Evolutionary conservation across 352 stramenopile genomes (phyloP), one percentile per base, ranked within the genome.

Genomic region (Phytophthora citrophthora): DNA sequence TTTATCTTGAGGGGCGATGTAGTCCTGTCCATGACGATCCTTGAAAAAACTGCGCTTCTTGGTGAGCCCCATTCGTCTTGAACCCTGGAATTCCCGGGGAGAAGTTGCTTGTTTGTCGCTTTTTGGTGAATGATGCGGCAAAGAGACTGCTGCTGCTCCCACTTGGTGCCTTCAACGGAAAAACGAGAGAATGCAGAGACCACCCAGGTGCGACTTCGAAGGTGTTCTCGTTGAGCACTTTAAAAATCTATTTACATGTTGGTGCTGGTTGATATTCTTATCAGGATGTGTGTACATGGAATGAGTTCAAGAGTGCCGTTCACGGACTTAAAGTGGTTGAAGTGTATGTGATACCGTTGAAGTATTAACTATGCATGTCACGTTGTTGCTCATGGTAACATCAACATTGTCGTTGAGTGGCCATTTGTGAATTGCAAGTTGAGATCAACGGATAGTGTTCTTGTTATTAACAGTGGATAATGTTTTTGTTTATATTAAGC

Each of bases 1-100:
- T 38, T 48, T 57, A 36, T 6, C n/a, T 24, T 47, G 34, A 18
- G 50, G 4, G 2, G 50, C 36, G 34, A 0, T 4, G n/a, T 57
- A 47, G 15, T 47, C 50, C 1, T 24, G 50, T 8, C 34, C 50
- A 20, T n/a, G 50, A 39, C 36, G 50, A 29, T 57, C 50, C 24
- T 39, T 57, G 50, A 57, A 34, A 9, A 34, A 27, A 26, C 13
- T 57, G 34, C 29, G 36, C 49, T 26, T 46, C 49, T 53, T 53
- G 12, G 49, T 46, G 23, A 56, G 32, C 26, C 50, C 50, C 50
- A 57, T 57, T 15, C 40, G 8, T 26, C 20, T 8, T 52, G 13
- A n/a, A 34, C 44, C 6, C 11, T 6, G 11, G 10, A 48, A 18
- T 48, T 36, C 20, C 8, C 20, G 10, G 31, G 41, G 41, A 48